Percentiles rank a stretch among this genome's conserved stretches.
These are phyloP conservation scores for Phymatotrichopsis omnivora DNA, from an alignment of 2,329 filamentous ascomycete species.

Conservation along the genomic window DNA sequence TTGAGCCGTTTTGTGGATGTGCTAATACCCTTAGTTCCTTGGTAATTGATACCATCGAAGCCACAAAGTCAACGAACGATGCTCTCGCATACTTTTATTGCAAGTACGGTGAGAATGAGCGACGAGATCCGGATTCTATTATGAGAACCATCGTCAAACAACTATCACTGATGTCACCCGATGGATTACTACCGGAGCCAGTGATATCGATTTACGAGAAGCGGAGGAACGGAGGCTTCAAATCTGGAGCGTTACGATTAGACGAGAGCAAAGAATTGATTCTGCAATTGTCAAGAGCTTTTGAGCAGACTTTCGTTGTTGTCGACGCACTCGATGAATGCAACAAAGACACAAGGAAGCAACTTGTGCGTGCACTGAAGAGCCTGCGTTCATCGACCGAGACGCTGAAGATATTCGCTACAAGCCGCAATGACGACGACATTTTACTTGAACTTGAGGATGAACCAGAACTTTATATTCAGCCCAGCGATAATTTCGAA, in stretches of 20 bases:
- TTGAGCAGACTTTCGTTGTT: conserved; percentile 10
- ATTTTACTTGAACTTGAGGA: conserved; percentile 4
- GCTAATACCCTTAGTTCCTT: neutral
- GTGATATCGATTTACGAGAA: conserved; percentile 14
- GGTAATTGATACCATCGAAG: conserved; percentile 16
- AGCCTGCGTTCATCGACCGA: conserved; percentile 4
- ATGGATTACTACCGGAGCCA: conserved; percentile 11
- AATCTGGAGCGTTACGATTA: neutral
- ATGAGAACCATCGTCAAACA: conserved; percentile 31
- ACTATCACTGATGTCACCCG: conserved; percentile 9
- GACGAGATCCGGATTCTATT: conserved; percentile 31
- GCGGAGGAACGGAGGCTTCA: conserved; percentile 4
- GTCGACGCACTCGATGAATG: conserved; percentile 20
- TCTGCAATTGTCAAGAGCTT: conserved; percentile 2
- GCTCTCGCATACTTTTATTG: conserved; percentile 36
- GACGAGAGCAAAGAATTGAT: conserved; percentile 6
- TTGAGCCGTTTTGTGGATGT: no score
- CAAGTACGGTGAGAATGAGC: conserved; percentile 27
- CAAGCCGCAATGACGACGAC: conserved; percentile 16
- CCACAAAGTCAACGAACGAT: conserved; percentile 18
- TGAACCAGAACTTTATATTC: conserved; percentile 17
- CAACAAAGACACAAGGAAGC: neutral
- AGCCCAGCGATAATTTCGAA: conserved; percentile 2
- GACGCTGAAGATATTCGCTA: conserved; percentile 16
- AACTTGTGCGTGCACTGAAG: conserved; percentile 10